Percentiles rank a stretch among this genome's conserved stretches.
These are phyloP conservation scores for Takashimella tepidaria DNA, from an alignment of 1,284 basidiomycete species.

Conservation along the genomic window DNA sequence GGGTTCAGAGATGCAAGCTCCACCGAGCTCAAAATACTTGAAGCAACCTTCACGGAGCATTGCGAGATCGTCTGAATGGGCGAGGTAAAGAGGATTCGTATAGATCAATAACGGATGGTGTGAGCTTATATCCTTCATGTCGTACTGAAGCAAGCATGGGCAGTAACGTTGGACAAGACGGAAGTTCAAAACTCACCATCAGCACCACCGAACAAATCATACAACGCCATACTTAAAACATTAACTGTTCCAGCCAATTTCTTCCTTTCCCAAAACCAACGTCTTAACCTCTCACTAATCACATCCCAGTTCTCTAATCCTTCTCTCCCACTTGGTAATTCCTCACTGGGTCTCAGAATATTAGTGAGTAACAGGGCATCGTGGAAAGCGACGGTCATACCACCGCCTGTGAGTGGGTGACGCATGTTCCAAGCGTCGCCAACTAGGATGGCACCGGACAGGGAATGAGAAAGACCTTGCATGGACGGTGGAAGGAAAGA, in stretches of 20 bases:
- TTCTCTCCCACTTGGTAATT: conserved; percentile 30
- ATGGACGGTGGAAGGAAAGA: conserved; percentile 81
- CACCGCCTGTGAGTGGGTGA: conserved; percentile 93
- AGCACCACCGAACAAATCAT: conserved; percentile 79
- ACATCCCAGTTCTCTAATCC: conserved; percentile 59
- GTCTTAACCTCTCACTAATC: conserved; percentile 57
- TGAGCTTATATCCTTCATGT: background rate
- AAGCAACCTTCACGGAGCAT: conserved; percentile 90
- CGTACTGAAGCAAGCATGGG: conserved; percentile 6
- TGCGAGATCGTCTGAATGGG: conserved; percentile 53
- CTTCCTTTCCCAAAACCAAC: conserved; percentile 83
- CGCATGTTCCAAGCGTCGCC: conserved; percentile 99
- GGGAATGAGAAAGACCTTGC: conserved; percentile 60
- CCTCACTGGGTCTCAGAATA: conserved; percentile 52
- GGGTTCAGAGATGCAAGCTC: conserved; percentile 81
- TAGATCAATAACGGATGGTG: too few species aligned
- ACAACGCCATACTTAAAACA: conserved; percentile 82
- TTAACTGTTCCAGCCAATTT: conserved; percentile 76
- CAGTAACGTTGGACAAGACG: too few species aligned
- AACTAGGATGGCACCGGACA: conserved; percentile 69
- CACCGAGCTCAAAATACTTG: conserved; percentile 94
- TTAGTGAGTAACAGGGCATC: conserved; percentile 72
- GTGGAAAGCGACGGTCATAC: conserved; percentile 88
- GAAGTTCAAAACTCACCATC: conserved; percentile 63
- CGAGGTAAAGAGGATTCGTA: too few species aligned